Conservation (phyloP, 139 green algal species). For the Chlorella sorokiniana region DNA sequence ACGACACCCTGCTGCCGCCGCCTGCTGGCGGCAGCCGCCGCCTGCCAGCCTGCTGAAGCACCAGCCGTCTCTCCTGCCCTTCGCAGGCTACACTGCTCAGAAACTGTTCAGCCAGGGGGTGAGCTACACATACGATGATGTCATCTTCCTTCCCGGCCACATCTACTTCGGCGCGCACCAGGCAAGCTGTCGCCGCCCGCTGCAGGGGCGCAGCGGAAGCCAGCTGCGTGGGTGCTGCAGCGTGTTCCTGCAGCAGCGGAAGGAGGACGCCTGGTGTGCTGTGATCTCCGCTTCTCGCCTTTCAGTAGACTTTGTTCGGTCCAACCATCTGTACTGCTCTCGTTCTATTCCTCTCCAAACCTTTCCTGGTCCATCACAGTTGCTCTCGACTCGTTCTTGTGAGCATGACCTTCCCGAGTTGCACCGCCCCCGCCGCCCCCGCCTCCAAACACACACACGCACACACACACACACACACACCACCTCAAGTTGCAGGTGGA, state of each 20-base stretch:
- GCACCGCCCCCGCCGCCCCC: too few species aligned
- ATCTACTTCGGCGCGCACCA: constrained; percentile 96
- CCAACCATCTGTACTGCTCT: too few species aligned
- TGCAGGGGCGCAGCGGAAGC: too few species aligned
- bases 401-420: too few species aligned
- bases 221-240: too few species aligned
- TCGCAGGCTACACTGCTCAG: constrained; percentile 67
- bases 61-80: not conserved
- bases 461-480: not conserved
- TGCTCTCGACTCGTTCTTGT: too few species aligned
- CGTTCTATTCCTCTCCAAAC: too few species aligned
- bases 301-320: too few species aligned
- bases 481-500: constrained; percentile 73
- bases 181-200: constrained; percentile 51
- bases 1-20: not conserved
- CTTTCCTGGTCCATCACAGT: too few species aligned
- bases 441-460: not conserved
- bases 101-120: constrained; percentile 85
- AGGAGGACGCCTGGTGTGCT: too few species aligned
- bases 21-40: not conserved
- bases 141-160: constrained; percentile 97
- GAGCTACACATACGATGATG: constrained; percentile 98
- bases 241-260: too few species aligned
- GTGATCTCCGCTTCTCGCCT: too few species aligned
- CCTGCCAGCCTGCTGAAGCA: not conserved